These are phyloP conservation scores for Plasmodium reichenowi DNA, from an alignment of 169 alveolate species.

Conservation along the genomic window DNA sequence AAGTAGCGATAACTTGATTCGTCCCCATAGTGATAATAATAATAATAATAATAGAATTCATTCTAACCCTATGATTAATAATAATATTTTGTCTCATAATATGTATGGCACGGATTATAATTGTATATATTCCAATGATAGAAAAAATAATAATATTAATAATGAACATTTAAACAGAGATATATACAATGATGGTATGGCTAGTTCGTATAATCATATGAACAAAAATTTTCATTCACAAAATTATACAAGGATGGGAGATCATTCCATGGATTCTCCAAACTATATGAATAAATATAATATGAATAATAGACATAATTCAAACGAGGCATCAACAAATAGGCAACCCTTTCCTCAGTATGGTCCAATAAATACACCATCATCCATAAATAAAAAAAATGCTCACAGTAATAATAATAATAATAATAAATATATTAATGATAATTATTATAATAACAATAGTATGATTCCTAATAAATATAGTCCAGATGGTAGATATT, in stretches of 20 bases:
- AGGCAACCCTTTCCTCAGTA: neutral
- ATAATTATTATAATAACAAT: neutral
- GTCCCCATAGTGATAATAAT: neutral
- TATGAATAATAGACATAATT: neutral
- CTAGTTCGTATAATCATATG: neutral
- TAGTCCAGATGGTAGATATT: neutral
- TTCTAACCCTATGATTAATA: no score
- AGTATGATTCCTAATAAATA: neutral
- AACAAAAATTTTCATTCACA: slow-evolving; percentile 10
- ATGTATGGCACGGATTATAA: no score
- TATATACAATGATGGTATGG: neutral
- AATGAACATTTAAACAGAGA: neutral
- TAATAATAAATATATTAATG: slow-evolving; percentile 1
- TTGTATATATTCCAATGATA: no score
- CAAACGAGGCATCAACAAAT: neutral
- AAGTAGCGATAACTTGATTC: no score
- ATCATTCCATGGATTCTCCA: neutral
- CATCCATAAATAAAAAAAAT: neutral
- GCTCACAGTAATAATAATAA: neutral
- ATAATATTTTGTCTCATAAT: no score
- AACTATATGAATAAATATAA: slow-evolving; percentile 13
- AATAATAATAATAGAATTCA: neutral
- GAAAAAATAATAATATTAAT: neutral
- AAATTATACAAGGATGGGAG: neutral
- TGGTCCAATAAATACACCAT: no score